Base-by-base conservation (phyloP, 495 filamentous ascomycete species). In the Penicillium herquei region DNA sequence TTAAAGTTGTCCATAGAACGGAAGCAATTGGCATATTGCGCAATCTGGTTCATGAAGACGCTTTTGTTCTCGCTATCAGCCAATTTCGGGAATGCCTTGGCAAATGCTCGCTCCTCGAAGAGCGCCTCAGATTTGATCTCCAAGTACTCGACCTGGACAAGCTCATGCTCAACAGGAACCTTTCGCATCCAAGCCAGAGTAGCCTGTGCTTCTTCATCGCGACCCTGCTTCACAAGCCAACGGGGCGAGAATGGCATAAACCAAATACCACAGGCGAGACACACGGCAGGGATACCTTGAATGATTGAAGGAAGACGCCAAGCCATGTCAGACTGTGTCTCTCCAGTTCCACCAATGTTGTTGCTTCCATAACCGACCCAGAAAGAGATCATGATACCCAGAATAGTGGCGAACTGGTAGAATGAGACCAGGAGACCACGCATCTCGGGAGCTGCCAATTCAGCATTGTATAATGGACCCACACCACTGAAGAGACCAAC, bases 351-450 rank as follows among this genome's bases (percentile, higher is more conserved):
- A 5, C 68, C 68, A 30, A 73, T 77, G 53, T 75, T 71, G 58
- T 77, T 76, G 48, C 69, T 71, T 10, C 70, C 70, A 46, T 90
- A 91, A 58, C 88, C 85, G 61, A 89, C 84, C 74, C 88, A 90
- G 71, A 84, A 92, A 62, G 87, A 85, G 46, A 85, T 81, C 61
- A 84, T 66, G 45, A 83, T 86, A 31, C 80, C 86, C 84, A 90
- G 89, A 34, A 87, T 91, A 41, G 91, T 91, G 9, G 89, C 87
- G 84, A 88, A 91, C 68, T 92, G 89, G 67, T 91, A 89, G 26
- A 87, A 76, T 21, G 84, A 85, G 10, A 91, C 87, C 14, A 92
- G 78, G 16, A 88, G 78, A 18, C 89, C 89, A 39, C 89, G 84
- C 61, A 89, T 87, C 61, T 88, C 84, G 59, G 87, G 86, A 8